Base-by-base conservation (phyloP, 1,139 yeast species). In the Saccharomyces pastorianus region DNA sequence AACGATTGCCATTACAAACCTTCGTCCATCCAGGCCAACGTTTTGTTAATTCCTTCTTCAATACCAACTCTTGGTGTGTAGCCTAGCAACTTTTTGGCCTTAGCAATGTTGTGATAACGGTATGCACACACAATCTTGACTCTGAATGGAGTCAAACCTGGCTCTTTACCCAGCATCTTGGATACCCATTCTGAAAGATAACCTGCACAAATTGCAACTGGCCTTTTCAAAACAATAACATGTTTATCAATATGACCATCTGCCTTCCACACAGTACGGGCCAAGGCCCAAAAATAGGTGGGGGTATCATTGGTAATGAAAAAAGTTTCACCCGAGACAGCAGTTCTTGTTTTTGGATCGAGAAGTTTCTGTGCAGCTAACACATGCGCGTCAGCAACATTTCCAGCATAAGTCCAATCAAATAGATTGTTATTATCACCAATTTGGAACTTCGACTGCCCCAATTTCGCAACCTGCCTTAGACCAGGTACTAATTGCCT, bases 331-430 rank as follows among this genome's bases (percentile, higher is more conserved):
- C 99, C 99, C 7, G 88, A 85, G 29, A 93, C 82, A 42, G 67
- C 57, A 1, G 64, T 59, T 23, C 77, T 73, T 6, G 70, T 59
- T 14, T 63, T 56, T 1, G 79, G 72, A 52, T 77, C 74, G 53
- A 89, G 71, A 20, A 91, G 72, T 70, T 84, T 84, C 63, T 85
- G 76, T 2, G 97, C 95, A 1, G 98, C 99, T 53, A 93, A 75
- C 8, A 93, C 90, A 71, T 95, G 99, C 5, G 97, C 85, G 72
- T 90, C 96, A 0, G 99, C 99, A 25, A 95, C 98, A 70, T 95
- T 95, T n/a, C 97, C 98, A n/a, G 87, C 99, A 65, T 90, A 95
- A 0, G 98, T 90, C 86, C 96, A 90, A 69, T 95, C 99, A 66
- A 93, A 95, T 56, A 95, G 73, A 67, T 93, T 93, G 69, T 87